Base-by-base conservation (phyloP, 352 stramenopile genomes). In the Pelagophyceae sp. region DNA sequence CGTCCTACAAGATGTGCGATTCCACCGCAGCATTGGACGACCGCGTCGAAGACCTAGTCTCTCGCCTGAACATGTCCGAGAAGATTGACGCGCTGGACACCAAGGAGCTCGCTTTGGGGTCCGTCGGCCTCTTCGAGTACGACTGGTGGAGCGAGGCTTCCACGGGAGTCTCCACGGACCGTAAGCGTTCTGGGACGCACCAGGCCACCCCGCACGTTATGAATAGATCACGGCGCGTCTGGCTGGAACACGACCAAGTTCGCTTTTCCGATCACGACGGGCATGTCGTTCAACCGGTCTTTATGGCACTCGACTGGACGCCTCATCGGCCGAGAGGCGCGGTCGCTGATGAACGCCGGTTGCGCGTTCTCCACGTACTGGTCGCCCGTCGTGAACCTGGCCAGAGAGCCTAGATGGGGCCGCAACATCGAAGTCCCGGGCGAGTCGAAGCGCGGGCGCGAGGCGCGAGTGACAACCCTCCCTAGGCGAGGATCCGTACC, bases 371-470 rank as follows among this genome's bases (percentile, higher is more conserved):
- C 95, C n/a, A 92, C 93, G 69, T 96, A 87, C 82, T 97, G 91
- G 91, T 92, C 90, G 58, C 92, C 92, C 29, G 95, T 95, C 80
- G 92, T 97, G 72, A 97, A 97, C 79, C 90, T 96, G 67, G 94
- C 93, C 51, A 81, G 92, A 70, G 92, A 97, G 77, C 91, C 92
- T 33, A 85, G 92, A 45, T 97, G 92, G 92, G 92, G 92, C 0
- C 82, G 92, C 20, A 93, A 92, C 81, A 93, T 94, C 85, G 92
- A 97, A 82, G 94, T 89, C 0, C 90, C 90, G 15, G 92, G 89
- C 29, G n/a, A n/a, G n/a, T n/a, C n/a, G n/a, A n/a, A n/a, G n/a
- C n/a, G n/a, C n/a, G n/a, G n/a, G n/a, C n/a, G n/a, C n/a, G n/a
- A n/a, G n/a, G n/a, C n/a, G n/a, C n/a, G n/a, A n/a, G n/a, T n/a